These are phyloP conservation scores for Cordyceps tenuipes DNA, from an alignment of 2,329 filamentous ascomycete genomes.

Conservation along the genomic window DNA sequence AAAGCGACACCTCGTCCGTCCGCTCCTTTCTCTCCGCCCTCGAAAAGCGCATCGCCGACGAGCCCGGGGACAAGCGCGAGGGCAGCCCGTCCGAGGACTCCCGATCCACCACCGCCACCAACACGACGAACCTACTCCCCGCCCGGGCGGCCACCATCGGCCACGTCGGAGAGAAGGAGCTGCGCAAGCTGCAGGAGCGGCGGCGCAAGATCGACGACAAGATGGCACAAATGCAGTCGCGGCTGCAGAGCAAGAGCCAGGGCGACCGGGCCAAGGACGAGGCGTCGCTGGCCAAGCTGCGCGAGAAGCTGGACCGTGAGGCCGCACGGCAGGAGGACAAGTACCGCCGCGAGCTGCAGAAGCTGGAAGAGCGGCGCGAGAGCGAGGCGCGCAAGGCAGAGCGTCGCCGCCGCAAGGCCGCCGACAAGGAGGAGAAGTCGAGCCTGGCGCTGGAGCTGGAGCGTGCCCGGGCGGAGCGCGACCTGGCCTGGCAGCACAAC, in stretches of 20 bases:
- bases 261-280: slow-evolving; percentile 44
- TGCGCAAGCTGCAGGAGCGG: slow-evolving; percentile 54
- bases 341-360: slow-evolving; percentile 54
- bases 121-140: not conserved
- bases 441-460: slow-evolving; percentile 46
- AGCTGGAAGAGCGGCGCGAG: slow-evolving; percentile 54
- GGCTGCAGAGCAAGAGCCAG: slow-evolving; percentile 33
- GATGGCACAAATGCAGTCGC: slow-evolving; percentile 46
- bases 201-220: slow-evolving; percentile 56
- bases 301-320: slow-evolving; percentile 56
- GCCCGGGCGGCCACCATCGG: slow-evolving; percentile 10
- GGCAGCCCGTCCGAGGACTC: slow-evolving; percentile 31
- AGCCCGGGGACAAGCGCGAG: slow-evolving; percentile 20
- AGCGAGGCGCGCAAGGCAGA: slow-evolving; percentile 54
- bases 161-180: slow-evolving; percentile 47
- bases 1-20: slow-evolving; percentile 38
- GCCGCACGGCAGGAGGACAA: slow-evolving; percentile 59
- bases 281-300: slow-evolving; percentile 44
- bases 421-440: slow-evolving; percentile 45
- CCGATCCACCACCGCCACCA: slow-evolving; percentile 15
- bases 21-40: slow-evolving; percentile 42
- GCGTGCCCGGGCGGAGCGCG: slow-evolving; percentile 39
- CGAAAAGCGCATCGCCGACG: slow-evolving; percentile 26
- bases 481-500: slow-evolving; percentile 43
- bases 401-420: slow-evolving; percentile 39